phyloP scores from a whole-genome alignment of 179 eudicot species.

The Beta corolliflora region DNA sequence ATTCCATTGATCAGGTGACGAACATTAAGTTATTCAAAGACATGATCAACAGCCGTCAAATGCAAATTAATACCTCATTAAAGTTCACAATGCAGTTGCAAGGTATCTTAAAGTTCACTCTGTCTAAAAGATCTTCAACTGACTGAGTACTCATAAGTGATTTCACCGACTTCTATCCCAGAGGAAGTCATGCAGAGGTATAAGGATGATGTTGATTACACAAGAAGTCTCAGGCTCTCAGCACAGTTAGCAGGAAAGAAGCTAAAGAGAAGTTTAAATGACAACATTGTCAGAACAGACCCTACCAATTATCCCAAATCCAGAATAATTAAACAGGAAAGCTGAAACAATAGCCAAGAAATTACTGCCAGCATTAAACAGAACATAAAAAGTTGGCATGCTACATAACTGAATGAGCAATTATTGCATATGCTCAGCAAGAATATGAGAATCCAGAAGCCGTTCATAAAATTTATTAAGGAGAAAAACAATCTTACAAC shows the following conservation, averaged over 20 bases:
- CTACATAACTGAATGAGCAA: neutral
- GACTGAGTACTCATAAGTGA: neutral
- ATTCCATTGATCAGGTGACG: too few relatives aligned
- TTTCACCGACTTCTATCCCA: neutral
- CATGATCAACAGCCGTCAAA: too few relatives aligned
- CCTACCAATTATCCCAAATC: neutral
- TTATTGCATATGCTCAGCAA: conserved; percentile 3
- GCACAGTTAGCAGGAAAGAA: neutral
- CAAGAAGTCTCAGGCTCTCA: neutral
- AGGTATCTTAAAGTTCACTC: too few relatives aligned
- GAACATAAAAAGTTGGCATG: neutral
- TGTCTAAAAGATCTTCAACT: neutral
- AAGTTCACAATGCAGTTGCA: too few relatives aligned
- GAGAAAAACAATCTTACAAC: conserved; percentile 25
- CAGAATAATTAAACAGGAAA: neutral
- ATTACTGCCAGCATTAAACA: neutral
- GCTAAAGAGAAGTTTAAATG: neutral
- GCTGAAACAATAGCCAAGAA: neutral
- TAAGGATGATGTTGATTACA: neutral
- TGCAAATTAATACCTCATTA: too few relatives aligned
- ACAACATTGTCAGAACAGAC: neutral
- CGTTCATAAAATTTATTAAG: neutral
- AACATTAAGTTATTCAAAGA: too few relatives aligned
- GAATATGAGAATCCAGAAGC: conserved; percentile 6
- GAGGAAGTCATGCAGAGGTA: neutral